phyloP scores from a whole-genome alignment of 371 early-diverging fungal genomes.

The Rhizopus microsporus region DNA sequence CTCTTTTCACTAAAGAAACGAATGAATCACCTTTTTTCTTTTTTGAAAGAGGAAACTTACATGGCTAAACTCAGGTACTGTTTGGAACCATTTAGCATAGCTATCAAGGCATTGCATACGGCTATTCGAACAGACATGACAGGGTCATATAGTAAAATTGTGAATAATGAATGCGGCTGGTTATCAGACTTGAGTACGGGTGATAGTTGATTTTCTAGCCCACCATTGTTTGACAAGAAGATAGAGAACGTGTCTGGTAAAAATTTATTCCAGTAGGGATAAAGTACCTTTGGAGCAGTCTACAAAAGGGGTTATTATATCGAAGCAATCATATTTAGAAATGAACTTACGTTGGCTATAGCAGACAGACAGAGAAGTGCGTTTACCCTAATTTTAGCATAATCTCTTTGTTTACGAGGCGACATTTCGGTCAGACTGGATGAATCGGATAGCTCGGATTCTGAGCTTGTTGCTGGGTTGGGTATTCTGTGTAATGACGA shows the following conservation, averaged over 20 bases:
- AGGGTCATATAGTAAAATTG: conserved; percentile 49
- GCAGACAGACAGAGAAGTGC: conserved; percentile 59
- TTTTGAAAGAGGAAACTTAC: conserved; percentile 20
- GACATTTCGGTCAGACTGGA: conserved; percentile 13
- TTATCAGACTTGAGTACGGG: conserved; percentile 35
- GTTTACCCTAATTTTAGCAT: conserved; percentile 59
- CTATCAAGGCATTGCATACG: conserved; percentile 54
- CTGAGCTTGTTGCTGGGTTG: conserved; percentile 43
- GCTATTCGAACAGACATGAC: conserved; percentile 49
- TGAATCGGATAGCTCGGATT: conserved; percentile 67
- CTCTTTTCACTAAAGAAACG: conserved; percentile 11
- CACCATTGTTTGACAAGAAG: conserved; percentile 30
- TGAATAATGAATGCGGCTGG: conserved; percentile 48
- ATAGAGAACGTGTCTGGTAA: conserved; percentile 52
- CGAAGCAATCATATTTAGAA: neutral
- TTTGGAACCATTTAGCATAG: conserved; percentile 62
- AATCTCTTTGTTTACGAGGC: conserved; percentile 36
- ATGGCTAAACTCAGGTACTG: conserved; percentile 64
- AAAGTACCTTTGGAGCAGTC: conserved; percentile 56
- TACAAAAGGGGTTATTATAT: conserved; percentile 18
- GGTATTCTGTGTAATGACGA: neutral
- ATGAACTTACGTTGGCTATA: conserved; percentile 47
- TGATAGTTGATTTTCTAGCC: conserved; percentile 15
- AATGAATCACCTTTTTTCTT: too few relatives aligned
- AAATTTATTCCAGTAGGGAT: conserved; percentile 63